Evolutionary conservation across 2,329 filamentous ascomycete genomes (phyloP), one percentile per base, ranked within the genome.

Genomic region (Furcasterigmium furcatum): DNA sequence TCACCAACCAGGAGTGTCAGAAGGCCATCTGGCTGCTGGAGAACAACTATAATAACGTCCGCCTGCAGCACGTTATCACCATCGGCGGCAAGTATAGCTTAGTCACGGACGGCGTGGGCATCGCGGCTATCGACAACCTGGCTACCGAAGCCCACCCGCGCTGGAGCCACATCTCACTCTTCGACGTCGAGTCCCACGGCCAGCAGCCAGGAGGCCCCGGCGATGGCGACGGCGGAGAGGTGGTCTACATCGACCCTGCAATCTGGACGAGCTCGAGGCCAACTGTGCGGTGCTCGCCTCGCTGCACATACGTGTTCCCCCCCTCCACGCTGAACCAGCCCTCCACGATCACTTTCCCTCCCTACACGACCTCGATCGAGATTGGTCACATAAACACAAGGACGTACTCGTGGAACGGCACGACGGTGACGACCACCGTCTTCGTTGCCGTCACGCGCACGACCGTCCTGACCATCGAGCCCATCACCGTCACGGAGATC

Each of bases 51-150:
- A 34, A 50, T 14, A 54, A 55, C 42, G 46, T 58, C 16, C 52
- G 49, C 6, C 45, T 60, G 36, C 43, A 57, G 29, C 51, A 63
- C 22, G 46, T 65, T n/a, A 48, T 65, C 9, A 60, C 57, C 10
- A 64, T 64, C 12, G 61, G 63, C 3, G 52, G 60, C 27, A 58
- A 57, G 46, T 56, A 63, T 41, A 58, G 57, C 48, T 46, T 49
- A 4, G 50, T 57, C 7, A 51, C 51, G 27, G 53, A 62, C 39
- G 59, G 59, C n/a, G 45, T 54, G 20, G 54, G 45, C 9, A 54
- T 64, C 36, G 4, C 18, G 9, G 57, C 62, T 9, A 25, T 40
- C 9, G 58, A 61, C 29, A 62, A 64, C 43, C 46, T 62, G 8
- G 56, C 56, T 41, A 50, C 60, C 12, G 46, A 58, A 2, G 24